Base-by-base conservation (phyloP, 495 filamentous ascomycete species). In the Acidomyces sp. region DNA sequence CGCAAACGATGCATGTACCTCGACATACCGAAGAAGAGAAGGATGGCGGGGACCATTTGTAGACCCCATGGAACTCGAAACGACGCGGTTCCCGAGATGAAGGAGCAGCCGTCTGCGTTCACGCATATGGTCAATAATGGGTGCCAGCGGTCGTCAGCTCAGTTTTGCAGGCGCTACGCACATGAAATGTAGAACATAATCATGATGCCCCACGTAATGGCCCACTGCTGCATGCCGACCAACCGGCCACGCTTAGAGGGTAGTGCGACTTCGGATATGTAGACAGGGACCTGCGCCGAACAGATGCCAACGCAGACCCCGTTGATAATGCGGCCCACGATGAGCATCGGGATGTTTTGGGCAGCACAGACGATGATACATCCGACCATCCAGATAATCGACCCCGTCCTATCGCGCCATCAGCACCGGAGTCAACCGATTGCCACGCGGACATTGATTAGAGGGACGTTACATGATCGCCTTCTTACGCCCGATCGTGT, bases 121-220 rank as follows among this genome's bases (percentile, higher is more conserved):
- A n/a, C n/a, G n/a, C n/a, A n/a, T n/a, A n/a, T n/a, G n/a, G n/a
- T n/a, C n/a, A n/a, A n/a, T n/a, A n/a, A n/a, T n/a, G n/a, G n/a
- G n/a, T n/a, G n/a, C n/a, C n/a, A n/a, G n/a, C n/a, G 37, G 27
- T 4, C 20, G n/a, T 3, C 40, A 28, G 34, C 46, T 39, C 18
- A 34, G 12, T n/a, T 13, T 17, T 43, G 37, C 12, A 24, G 19
- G 6, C 17, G 13, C 23, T 4, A 16, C 4, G 25, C 36, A 42
- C 41, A 90, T 42, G 72, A 83, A 52, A 92, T 77, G 55, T 71
- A 67, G 66, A 78, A 85, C 80, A 86, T 84, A 55, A 85, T 84
- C 45, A 85, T 45, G 46, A 85, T 84, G 55, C 82, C 82, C 77
- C 55, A 59, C 5, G 56, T 82, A 46, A 85, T 82, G 31, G 80